Percentiles rank a stretch among this genome's conserved stretches.
Evolutionary conservation across 257 asterid species (phyloP).

Genomic region (Anisodus tanguticus): DNA sequence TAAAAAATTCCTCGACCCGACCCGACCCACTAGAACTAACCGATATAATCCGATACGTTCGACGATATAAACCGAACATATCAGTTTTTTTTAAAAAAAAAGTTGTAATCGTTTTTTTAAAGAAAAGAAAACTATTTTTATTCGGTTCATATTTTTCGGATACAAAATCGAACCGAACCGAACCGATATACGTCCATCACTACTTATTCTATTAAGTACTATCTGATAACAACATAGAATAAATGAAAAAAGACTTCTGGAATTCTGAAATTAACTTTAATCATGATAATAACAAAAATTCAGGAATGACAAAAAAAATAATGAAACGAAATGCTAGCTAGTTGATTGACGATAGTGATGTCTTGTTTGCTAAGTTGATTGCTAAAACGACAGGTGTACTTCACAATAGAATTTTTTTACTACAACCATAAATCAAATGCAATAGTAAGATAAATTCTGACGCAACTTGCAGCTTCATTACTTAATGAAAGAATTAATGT

Average conservation of each 20-base stretch:
- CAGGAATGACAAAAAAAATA: not conserved
- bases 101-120: too few relatives aligned
- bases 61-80: too few relatives aligned
- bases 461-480: not conserved
- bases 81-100: too few relatives aligned
- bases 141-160: too few relatives aligned
- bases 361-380: not conserved
- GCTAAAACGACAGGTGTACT: not conserved
- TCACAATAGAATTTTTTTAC: not conserved
- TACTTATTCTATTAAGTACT: not conserved
- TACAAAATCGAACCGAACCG: too few relatives aligned
- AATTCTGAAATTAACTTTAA: not conserved
- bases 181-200: too few relatives aligned
- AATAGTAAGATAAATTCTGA: too few relatives aligned
- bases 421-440: not conserved
- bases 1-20: too few relatives aligned
- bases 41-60: too few relatives aligned
- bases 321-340: not conserved
- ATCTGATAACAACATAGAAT: not conserved
- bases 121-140: too few relatives aligned
- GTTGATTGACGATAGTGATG: not conserved
- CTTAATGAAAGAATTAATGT: not conserved
- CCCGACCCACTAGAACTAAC: too few relatives aligned
- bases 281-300: not conserved
- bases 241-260: not conserved